Percentiles rank a stretch among this genome's conserved stretches.
Evolutionary conservation across 768 basidiomycete genomes (phyloP).

Genomic region (Termitomyces titanicus): DNA sequence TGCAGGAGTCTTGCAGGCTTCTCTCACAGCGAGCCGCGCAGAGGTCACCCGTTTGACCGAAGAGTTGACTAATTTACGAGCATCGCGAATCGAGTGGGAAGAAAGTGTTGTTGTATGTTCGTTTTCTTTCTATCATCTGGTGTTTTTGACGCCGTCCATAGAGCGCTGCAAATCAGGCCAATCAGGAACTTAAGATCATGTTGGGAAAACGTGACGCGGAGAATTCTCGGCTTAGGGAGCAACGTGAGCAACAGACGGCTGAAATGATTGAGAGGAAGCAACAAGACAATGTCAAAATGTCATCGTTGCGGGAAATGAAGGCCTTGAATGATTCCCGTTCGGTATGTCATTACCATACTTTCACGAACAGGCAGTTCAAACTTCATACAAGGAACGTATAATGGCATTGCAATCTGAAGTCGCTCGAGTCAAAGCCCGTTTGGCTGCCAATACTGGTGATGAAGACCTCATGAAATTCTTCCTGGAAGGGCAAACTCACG

Average conservation of each 20-base stretch:
- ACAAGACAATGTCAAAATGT: constrained; percentile 54
- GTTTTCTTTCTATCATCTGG: constrained; percentile 10
- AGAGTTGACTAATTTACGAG: constrained; percentile 36
- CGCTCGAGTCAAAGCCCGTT: constrained; percentile 62
- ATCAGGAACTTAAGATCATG: constrained; percentile 61
- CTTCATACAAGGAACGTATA: constrained; percentile 61
- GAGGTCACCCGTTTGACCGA: constrained; percentile 40
- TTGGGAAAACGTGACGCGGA: constrained; percentile 66
- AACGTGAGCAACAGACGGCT: constrained; percentile 61
- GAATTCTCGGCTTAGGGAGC: constrained; percentile 63
- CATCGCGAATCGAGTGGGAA: constrained; percentile 43
- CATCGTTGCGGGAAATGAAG: constrained; percentile 63
- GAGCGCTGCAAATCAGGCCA: constrained; percentile 39
- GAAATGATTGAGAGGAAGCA: constrained; percentile 69
- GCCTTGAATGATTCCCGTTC: constrained; percentile 59
- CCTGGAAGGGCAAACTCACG: constrained; percentile 49
- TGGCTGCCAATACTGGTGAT: constrained; percentile 72
- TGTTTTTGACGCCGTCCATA: constrained; percentile 13
- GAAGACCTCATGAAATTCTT: constrained; percentile 75
- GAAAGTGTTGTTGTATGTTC: constrained; percentile 39
- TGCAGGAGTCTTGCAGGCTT: constrained; percentile 42
- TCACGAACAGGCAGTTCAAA: background rate
- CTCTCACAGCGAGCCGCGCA: constrained; percentile 33
- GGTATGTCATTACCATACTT: constrained; percentile 26
- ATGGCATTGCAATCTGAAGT: constrained; percentile 67